These are phyloP conservation scores for Butyriboletus loyo DNA, from an alignment of 768 basidiomycete species.

Conservation along the genomic window DNA sequence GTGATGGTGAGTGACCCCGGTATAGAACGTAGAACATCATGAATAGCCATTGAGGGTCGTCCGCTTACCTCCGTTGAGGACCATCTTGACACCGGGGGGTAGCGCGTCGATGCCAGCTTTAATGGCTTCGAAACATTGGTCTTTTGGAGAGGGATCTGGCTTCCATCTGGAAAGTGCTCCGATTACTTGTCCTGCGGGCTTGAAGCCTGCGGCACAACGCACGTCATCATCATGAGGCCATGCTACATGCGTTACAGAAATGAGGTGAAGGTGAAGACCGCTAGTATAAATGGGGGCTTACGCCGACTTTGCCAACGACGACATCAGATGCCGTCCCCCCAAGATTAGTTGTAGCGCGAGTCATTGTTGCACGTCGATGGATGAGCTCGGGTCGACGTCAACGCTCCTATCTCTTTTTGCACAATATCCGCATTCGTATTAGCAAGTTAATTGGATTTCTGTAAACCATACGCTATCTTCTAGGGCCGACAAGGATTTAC, in stretches of 20 bases:
- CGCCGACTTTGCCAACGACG: constrained; percentile 39
- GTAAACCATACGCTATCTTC: not conserved
- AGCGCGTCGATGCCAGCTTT: constrained; percentile 47
- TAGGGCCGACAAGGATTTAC: not conserved
- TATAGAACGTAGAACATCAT: not conserved
- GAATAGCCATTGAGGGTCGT: not conserved
- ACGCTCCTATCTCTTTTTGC: not conserved
- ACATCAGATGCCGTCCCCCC: constrained; percentile 30
- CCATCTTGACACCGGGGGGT: constrained; percentile 43
- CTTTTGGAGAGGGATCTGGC: constrained; percentile 47
- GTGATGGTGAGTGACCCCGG: not conserved
- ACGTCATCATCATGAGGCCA: not conserved
- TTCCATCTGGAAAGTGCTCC: constrained; percentile 36
- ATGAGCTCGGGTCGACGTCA: not conserved
- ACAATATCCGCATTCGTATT: not conserved
- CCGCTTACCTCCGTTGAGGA: constrained; percentile 48
- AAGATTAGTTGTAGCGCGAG: constrained; percentile 32
- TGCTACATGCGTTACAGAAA: not conserved
- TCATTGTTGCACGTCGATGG: constrained; percentile 20
- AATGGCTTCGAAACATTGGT: constrained; percentile 61
- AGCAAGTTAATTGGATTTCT: not conserved
- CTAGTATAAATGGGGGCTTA: constrained; percentile 12
- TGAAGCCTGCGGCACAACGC: not conserved
- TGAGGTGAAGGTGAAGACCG: not conserved
- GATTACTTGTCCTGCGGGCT: not conserved